Conservation (phyloP, 306 rosid genomes). For the Inga laurina region DNA sequence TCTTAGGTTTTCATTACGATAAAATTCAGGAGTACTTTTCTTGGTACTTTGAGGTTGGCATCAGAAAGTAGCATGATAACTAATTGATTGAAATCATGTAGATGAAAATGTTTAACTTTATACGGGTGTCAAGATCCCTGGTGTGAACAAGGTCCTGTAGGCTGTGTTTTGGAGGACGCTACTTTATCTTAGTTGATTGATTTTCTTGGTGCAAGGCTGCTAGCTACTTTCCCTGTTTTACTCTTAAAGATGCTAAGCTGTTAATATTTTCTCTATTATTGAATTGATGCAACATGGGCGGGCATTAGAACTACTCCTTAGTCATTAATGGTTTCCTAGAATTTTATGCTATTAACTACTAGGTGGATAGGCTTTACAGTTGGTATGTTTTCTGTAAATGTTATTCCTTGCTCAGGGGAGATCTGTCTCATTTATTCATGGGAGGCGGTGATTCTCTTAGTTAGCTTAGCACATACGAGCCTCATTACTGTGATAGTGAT, state of each 20-base stretch:
- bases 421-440: not conserved
- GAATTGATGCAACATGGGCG: too few relatives aligned
- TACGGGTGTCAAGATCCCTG: not conserved
- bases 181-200: not conserved
- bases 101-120: not conserved
- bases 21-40: not conserved
- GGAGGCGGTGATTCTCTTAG: not conserved
- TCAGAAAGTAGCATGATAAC: not conserved
- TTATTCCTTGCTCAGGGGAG: not conserved
- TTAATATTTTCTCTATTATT: not conserved
- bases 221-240: not conserved
- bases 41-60: not conserved
- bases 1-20: not conserved
- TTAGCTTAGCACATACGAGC: not conserved
- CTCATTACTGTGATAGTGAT: not conserved
- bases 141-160: not conserved
- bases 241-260: not conserved
- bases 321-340: not conserved
- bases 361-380: not conserved
- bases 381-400: not conserved
- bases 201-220: not conserved
- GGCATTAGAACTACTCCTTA: not conserved
- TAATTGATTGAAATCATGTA: not conserved
- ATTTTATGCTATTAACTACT: not conserved
- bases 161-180: not conserved